Percentiles rank a stretch among this genome's conserved stretches.
Evolutionary conservation across 2,329 filamentous ascomycete genomes (phyloP).

Genomic region (Diatrype stigma): DNA sequence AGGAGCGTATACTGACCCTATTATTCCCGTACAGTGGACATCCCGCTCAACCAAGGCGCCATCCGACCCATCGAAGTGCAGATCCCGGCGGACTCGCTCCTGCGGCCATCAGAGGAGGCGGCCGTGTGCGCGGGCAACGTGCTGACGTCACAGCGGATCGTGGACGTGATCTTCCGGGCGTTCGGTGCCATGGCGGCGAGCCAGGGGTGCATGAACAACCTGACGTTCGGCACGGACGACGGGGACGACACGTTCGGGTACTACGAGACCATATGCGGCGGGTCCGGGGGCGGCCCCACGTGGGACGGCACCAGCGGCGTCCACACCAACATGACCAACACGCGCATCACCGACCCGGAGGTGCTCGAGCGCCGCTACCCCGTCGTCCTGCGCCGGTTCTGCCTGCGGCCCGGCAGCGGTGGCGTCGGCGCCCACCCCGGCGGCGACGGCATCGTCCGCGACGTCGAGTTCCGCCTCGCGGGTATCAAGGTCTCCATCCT

Average conservation of each 20-base stretch:
- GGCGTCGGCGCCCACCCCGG: conserved; percentile 57
- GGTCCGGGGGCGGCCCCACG: conserved; percentile 58
- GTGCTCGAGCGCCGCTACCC: conserved; percentile 68
- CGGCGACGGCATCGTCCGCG: conserved; percentile 63
- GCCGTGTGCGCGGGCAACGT: conserved; percentile 24
- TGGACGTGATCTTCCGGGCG: conserved; percentile 69
- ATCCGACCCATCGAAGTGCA: conserved; percentile 21
- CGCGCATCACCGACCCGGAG: conserved; percentile 67
- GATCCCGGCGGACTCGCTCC: conserved; percentile 21
- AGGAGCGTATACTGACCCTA: neutral
- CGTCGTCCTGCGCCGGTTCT: conserved; percentile 61
- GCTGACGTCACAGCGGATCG: conserved; percentile 30
- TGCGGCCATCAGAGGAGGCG: conserved; percentile 24
- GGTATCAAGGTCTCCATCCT: conserved; percentile 64
- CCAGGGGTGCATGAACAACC: conserved; percentile 73
- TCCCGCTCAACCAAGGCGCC: conserved; percentile 29
- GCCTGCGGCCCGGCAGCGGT: conserved; percentile 50
- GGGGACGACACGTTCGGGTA: conserved; percentile 56
- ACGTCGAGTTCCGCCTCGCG: conserved; percentile 68
- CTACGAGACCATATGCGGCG: conserved; percentile 71
- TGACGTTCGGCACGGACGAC: conserved; percentile 60
- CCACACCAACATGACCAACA: conserved; percentile 73
- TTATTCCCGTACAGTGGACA: conserved; percentile 14
- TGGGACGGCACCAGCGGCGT: conserved; percentile 66
- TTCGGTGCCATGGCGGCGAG: conserved; percentile 71